Evolutionary conservation across 352 stramenopile species (phyloP), one percentile per base, ranked within the genome.

Genomic region (Saprolegnia diclina): DNA sequence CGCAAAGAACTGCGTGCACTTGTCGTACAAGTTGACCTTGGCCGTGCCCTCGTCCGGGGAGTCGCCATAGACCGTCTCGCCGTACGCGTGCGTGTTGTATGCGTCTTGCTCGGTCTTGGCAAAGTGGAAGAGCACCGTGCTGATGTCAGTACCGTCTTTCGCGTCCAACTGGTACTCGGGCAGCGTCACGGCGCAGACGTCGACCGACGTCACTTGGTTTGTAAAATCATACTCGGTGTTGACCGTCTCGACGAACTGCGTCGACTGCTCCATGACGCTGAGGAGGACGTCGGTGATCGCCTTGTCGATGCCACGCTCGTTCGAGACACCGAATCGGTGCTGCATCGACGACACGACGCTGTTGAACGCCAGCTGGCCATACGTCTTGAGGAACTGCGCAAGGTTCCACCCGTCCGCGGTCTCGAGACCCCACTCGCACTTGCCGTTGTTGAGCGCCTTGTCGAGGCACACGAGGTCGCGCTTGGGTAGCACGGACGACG

Each of bases 211-310:
- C 1, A 13, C 11, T 22, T 29, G 4, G 18, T 62, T 21, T 13
- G 26, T 45, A 45, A 62, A 62, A 24, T 62, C 54, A 1, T 62
- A 62, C 16, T 62, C 18, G 54, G 54, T 42, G 21, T 37, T 21
- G 54, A 62, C 21, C 37, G 21, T 44, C 24, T 62, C 5, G 35
- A 62, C 26, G 35, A 22, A 6, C 26, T 62, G 54, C 14, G 35
- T 62, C 26, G 24, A 22, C 11, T 40, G 0, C 4, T 22, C 5
- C n/a, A 19, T 29, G 16, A 62, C 54, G 26, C 22, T 19, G 9
- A 16, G 10, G 54, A 44, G 19, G 21, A 62, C 35, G 5, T 62
- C 54, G 7, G 16, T 21, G 32, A 45, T 62, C 11, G 40, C 26
- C 11, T 45, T 18, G 35, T 29, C 54, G 11, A 45, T 18, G 13